Conservation (phyloP, 2,329 filamentous ascomycete species). For the Diaporthe helianthi region DNA sequence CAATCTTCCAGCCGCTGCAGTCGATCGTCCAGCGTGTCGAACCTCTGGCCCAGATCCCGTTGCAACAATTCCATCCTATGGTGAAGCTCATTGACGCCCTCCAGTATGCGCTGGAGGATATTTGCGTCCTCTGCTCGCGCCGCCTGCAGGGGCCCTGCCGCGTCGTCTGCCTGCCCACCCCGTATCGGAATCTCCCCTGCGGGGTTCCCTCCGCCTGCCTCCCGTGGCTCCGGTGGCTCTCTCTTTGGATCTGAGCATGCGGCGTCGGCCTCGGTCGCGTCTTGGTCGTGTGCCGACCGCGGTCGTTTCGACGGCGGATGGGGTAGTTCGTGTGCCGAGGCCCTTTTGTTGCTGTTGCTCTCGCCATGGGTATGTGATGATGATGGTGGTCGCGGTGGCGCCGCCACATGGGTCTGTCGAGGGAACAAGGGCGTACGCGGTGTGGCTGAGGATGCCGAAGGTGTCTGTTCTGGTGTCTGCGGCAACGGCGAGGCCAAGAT, state of each 20-base stretch:
- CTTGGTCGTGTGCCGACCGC: constrained; percentile 10
- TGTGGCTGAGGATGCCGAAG: constrained; percentile 25
- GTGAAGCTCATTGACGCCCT: constrained; percentile 25
- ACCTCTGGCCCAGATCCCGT: constrained; percentile 24
- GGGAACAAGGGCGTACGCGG: constrained; percentile 31
- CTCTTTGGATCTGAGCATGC: constrained; percentile 4
- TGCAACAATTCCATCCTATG: constrained; percentile 32
- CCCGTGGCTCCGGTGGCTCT: constrained; percentile 13
- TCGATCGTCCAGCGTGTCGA: constrained; percentile 31
- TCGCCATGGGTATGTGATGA: constrained; percentile 10
- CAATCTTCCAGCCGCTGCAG: constrained; percentile 32
- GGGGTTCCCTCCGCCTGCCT: background rate
- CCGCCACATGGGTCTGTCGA: background rate
- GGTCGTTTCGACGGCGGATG: constrained; percentile 27
- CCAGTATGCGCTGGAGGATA: constrained; percentile 30
- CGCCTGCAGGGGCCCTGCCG: background rate
- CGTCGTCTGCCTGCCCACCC: constrained; percentile 16
- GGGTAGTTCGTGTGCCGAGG: constrained; percentile 25
- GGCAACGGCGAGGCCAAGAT: constrained; percentile 27
- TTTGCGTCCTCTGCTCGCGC: constrained; percentile 5
- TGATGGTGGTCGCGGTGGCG: background rate
- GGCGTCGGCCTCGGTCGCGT: background rate
- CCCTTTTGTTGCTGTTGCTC: constrained; percentile 19
- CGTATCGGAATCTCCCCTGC: constrained; percentile 26
- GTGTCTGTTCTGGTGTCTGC: constrained; percentile 29